These are phyloP conservation scores for Fagopyrum homotropicum DNA, from an alignment of 148 eudicot species.

Conservation along the genomic window DNA sequence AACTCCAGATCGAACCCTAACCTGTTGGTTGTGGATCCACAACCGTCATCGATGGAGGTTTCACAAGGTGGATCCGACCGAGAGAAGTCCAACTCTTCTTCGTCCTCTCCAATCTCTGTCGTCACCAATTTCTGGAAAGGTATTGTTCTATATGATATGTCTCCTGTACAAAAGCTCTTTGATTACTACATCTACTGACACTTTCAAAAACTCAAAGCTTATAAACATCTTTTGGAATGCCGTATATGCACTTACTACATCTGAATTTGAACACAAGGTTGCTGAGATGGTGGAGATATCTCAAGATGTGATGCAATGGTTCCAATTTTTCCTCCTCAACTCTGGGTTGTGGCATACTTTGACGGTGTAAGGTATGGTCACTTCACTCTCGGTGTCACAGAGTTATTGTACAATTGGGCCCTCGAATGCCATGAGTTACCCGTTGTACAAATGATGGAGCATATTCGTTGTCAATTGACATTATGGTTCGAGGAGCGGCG, in stretches of 20 bases:
- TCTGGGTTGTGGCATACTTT: conserved; percentile 94
- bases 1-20: no score
- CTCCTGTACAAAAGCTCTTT: no score
- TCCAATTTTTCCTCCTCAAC: conserved; percentile 71
- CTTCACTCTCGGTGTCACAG: conserved; percentile 71
- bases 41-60: no score
- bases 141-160: no score
- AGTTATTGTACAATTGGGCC: conserved; percentile 80
- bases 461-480: conserved; percentile 60
- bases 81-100: conserved; percentile 42
- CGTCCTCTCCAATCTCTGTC: conserved; percentile 60
- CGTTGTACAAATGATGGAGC: conserved; percentile 90
- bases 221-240: conserved; percentile 98
- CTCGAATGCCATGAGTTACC: conserved; percentile 95
- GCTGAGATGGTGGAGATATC: conserved; percentile 81
- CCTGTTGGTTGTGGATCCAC: no score
- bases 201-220: conserved; percentile 82
- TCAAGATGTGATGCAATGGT: conserved; percentile 66
- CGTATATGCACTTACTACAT: conserved; percentile 77
- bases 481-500: conserved; percentile 71
- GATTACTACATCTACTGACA: no score
- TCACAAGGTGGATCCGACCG: no score
- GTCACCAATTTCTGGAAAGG: conserved; percentile 96
- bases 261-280: conserved; percentile 73
- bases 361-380: conserved; percentile 95